Conservation (phyloP, 257 asterid species). For the Rehmannia glutinosa region DNA sequence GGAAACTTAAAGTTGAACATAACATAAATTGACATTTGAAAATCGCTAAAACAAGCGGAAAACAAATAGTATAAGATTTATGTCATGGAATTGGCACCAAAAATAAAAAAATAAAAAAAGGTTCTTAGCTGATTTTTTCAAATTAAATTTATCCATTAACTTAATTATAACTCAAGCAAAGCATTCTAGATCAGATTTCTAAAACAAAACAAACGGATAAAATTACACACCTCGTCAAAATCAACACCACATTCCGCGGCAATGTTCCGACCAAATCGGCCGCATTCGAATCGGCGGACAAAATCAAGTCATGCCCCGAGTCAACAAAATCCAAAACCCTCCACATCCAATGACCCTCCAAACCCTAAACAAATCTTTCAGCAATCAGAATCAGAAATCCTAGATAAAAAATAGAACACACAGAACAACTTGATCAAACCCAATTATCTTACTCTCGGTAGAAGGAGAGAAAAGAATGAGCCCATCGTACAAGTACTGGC, state of each 20-base stretch:
- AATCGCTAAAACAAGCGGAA: no score
- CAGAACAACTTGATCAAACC: no score
- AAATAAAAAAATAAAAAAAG: no score
- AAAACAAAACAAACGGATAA: not conserved
- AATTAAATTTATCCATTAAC: constrained; percentile 3
- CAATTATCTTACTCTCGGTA: constrained; percentile 44
- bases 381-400: constrained; percentile 7
- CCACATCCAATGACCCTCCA: constrained; percentile 75
- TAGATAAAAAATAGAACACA: not conserved
- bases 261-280: constrained; percentile 66
- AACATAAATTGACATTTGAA: not conserved
- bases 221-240: constrained; percentile 40
- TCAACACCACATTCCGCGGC: constrained; percentile 58
- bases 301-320: constrained; percentile 77
- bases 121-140: not conserved
- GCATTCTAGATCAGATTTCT: not conserved
- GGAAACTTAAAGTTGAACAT: not conserved
- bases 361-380: constrained; percentile 37
- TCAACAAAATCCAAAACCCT: constrained; percentile 74
- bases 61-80: not conserved
- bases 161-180: no score
- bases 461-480: constrained; percentile 65
- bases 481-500: constrained; percentile 70
- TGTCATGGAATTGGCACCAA: not conserved
- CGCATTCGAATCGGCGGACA: constrained; percentile 72